Evolutionary conservation across 2,329 filamentous ascomycete species (phyloP).

Genomic region (Aspergillus persii): DNA sequence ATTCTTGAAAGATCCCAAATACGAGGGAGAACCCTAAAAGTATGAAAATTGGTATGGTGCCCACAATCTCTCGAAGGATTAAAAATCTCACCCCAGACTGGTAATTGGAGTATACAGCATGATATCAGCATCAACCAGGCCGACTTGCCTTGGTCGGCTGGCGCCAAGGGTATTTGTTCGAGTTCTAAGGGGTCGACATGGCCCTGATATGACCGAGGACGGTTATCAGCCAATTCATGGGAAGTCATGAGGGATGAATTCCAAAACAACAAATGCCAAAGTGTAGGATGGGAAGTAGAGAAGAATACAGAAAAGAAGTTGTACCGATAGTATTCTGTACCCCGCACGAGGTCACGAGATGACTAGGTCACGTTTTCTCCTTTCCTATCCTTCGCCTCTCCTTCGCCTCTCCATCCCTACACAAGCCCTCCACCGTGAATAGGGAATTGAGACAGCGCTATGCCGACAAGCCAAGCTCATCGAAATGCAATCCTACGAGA

Average conservation of each 20-base stretch:
- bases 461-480: background rate
- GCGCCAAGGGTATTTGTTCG: constrained; percentile 37
- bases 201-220: background rate
- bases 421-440: background rate
- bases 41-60: background rate
- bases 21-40: constrained; percentile 26
- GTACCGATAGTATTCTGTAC: background rate
- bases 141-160: constrained; percentile 50
- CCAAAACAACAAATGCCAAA: too few relatives aligned
- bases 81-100: constrained; percentile 52
- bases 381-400: background rate
- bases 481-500: background rate
- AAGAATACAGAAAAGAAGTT: background rate
- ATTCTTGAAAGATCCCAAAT: constrained; percentile 42
- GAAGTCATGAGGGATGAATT: constrained; percentile 4
- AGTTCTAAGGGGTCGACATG: constrained; percentile 18
- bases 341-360: background rate
- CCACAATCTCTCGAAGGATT: background rate
- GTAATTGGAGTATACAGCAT: constrained; percentile 53
- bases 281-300: background rate
- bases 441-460: too few relatives aligned
- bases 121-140: constrained; percentile 53
- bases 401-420: background rate
- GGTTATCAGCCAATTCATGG: constrained; percentile 1
- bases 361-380: background rate